Evolutionary conservation across 1,284 basidiomycete species (phyloP), one percentile per base, ranked within the genome.

Genomic region (Pseudozyma pruni): DNA sequence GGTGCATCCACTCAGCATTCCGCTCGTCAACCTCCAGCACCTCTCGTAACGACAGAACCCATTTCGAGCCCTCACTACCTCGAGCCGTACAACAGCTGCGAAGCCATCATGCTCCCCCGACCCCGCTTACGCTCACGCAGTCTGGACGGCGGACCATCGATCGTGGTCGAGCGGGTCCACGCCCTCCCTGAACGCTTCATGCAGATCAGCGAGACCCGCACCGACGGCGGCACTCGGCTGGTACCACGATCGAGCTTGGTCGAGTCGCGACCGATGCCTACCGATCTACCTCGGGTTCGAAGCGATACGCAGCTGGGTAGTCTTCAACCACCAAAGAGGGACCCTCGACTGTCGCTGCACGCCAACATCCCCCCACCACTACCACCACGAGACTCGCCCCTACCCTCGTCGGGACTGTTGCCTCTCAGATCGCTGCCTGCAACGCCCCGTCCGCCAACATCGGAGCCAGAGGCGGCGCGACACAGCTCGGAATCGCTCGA

Each of bases 111-210:
- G 34, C 25, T 62, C 3, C 66, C 66, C 5, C 35, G 44, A 14
- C 66, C 66, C 6, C 59, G 66, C 8, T 37, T 69, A 13, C 46
- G 66, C 17, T 44, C 59, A 1, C 66, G 51, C 9, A 69, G 66
- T 41, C 1, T 69, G 27, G 40, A 25, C 3, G 25, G 43, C 0
- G 7, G 23, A 7, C 46, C 56, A 3, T 31, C 29, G 0, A 40
- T 45, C 22, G 52, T 48, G 8, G 43, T 55, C 33, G 51, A 54
- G 20, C 38, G 19, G 17, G 42, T 54, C 10, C 56, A 55, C 19
- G 46, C 43, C 4, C 40, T 47, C 14, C 62, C 62, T 11, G 63
- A 67, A 33, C 56, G 63, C 2, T 37, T 67, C 14, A 48, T 47
- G 49, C 57, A 56, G 8, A 48, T 39, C 13, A 14, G 17, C 11